Percentiles rank a stretch among this genome's conserved stretches.
phyloP scores from a whole-genome alignment of 2,329 filamentous ascomycete genomes.

The Monosporascus sp. region DNA sequence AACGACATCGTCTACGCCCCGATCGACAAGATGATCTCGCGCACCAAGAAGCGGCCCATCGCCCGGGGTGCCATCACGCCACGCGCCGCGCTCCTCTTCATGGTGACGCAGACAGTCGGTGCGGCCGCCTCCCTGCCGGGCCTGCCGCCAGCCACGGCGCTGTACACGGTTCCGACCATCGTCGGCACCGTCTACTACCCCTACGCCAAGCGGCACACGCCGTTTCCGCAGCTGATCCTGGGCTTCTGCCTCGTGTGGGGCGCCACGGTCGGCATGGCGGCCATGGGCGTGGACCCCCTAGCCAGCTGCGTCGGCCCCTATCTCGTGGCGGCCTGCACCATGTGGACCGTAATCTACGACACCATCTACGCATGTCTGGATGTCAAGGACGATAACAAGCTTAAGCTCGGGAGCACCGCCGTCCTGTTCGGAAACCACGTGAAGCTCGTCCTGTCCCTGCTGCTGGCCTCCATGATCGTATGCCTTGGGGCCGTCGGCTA shows the following conservation, averaged over 20 bases:
- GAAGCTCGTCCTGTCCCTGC: conserved; percentile 18
- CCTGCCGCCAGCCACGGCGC: conserved; percentile 17
- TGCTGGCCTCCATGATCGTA: conserved; percentile 17
- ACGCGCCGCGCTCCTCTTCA: conserved; percentile 25
- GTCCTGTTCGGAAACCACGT: conserved; percentile 23
- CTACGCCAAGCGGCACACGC: conserved; percentile 31
- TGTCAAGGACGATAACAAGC: conserved; percentile 26
- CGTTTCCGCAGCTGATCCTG: conserved; percentile 30
- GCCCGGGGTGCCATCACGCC: conserved; percentile 28
- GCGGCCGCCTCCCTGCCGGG: conserved; percentile 18
- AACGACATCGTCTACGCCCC: conserved; percentile 32
- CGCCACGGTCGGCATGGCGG: conserved; percentile 24
- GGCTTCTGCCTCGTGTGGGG: conserved; percentile 28
- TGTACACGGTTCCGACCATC: conserved; percentile 22
- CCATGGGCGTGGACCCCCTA: conserved; percentile 22
- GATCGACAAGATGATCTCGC: conserved; percentile 25
- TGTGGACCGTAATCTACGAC: conserved; percentile 31
- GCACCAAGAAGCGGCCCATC: conserved; percentile 29
- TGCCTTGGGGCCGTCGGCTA: conserved; percentile 15
- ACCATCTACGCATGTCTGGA: conserved; percentile 34
- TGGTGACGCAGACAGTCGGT: conserved; percentile 18
- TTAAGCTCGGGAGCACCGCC: conserved; percentile 29
- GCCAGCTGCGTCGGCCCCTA: conserved; percentile 17
- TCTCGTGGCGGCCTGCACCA: conserved; percentile 22
- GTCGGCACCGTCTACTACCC: conserved; percentile 28